These are phyloP conservation scores for Benincasa hispida DNA, from an alignment of 306 rosid species.

Conservation along the genomic window DNA sequence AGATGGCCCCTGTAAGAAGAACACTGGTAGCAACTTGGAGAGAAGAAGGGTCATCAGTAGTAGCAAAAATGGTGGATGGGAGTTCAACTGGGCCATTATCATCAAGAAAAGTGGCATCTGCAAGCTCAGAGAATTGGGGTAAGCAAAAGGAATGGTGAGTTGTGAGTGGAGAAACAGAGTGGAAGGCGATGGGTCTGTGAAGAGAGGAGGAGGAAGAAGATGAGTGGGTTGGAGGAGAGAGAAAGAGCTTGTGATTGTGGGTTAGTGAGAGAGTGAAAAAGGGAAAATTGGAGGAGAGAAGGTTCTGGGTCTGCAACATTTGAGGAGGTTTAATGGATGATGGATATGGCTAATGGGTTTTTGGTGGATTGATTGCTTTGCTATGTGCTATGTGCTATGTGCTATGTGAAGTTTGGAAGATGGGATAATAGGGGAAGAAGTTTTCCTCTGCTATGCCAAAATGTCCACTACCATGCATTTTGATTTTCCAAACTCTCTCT, in stretches of 20 bases:
- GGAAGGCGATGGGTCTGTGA: conserved; percentile 29
- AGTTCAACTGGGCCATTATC: conserved; percentile 69
- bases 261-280: conserved; percentile 9
- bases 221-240: conserved; percentile 9
- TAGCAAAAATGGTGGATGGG: conserved; percentile 47
- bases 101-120: background rate
- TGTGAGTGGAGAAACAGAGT: conserved; percentile 15
- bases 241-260: conserved; percentile 9
- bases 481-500: background rate
- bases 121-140: conserved; percentile 30
- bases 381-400: no score
- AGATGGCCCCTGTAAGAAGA: conserved; percentile 78
- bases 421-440: background rate
- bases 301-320: conserved; percentile 46
- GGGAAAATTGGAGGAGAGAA: conserved; percentile 26
- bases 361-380: background rate
- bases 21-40: conserved; percentile 77
- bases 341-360: background rate
- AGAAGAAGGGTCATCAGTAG: conserved; percentile 62
- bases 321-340: background rate
- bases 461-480: background rate
- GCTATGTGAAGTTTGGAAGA: background rate
- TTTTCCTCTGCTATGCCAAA: background rate
- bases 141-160: conserved; percentile 20
- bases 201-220: background rate